phyloP scores from a whole-genome alignment of 805 yeast species.

The Ogataea degrootiae region DNA sequence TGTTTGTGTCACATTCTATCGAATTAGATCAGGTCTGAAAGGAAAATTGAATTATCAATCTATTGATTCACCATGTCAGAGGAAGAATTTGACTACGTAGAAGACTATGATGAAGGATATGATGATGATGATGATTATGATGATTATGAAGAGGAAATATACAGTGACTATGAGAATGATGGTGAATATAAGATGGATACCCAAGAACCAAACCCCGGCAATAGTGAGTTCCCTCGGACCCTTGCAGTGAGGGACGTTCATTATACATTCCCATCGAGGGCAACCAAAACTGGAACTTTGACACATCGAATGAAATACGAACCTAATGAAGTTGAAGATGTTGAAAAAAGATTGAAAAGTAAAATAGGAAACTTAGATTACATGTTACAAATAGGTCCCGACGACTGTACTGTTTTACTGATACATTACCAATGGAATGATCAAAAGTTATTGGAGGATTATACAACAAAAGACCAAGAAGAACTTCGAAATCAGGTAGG shows the following conservation, averaged over 20 bases:
- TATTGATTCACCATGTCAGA: constrained; percentile 4
- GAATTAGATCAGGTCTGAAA: too few species aligned
- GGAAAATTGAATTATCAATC: too few species aligned
- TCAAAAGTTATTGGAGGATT: constrained; percentile 51
- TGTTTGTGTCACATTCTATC: too few species aligned
- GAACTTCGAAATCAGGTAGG: constrained; percentile 21
- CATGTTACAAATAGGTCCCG: constrained; percentile 34
- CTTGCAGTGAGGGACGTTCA: constrained; percentile 5
- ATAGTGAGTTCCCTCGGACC: constrained; percentile 20
- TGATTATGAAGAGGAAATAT: constrained; percentile 18
- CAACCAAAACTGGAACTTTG: constrained; percentile 16
- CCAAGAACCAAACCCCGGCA: constrained; percentile 7
- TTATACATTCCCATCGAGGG: constrained; percentile 15
- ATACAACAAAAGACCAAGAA: constrained; percentile 36
- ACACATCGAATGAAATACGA: constrained; percentile 28
- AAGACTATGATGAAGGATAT: constrained; percentile 7
- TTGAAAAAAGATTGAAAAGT: constrained; percentile 21
- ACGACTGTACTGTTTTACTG: constrained; percentile 40
- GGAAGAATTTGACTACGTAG: constrained; percentile 9
- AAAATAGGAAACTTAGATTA: constrained; percentile 31
- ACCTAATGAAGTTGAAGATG: constrained; percentile 27
- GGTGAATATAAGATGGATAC: too few species aligned
- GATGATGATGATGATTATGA: constrained; percentile 23
- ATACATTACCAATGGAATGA: constrained; percentile 55
- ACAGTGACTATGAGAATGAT: constrained; percentile 1